phyloP scores from a whole-genome alignment of 129 eudicot species.

The Helianthus annuus region DNA sequence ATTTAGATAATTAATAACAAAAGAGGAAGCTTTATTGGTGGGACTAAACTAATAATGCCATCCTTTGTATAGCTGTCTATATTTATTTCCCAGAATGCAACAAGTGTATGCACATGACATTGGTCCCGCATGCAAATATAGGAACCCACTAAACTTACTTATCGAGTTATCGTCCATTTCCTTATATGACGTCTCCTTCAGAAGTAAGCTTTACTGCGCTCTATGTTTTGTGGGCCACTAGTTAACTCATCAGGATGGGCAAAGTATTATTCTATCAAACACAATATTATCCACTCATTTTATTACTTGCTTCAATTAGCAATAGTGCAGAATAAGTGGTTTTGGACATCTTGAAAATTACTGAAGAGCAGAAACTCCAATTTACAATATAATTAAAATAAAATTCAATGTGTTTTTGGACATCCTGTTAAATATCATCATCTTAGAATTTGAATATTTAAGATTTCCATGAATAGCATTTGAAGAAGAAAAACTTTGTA shows the following conservation, averaged over 20 bases:
- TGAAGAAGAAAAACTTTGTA: background rate
- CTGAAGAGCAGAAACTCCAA: conserved; percentile 17
- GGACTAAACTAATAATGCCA: conserved; percentile 27
- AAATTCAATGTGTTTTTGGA: background rate
- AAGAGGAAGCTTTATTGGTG: background rate
- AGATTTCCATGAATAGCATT: background rate
- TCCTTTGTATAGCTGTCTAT: conserved; percentile 33
- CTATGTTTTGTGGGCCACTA: conserved; percentile 25
- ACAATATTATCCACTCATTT: conserved; percentile 15
- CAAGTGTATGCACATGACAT: conserved; percentile 33
- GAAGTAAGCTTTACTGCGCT: conserved; percentile 13
- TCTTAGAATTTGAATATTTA: conserved; percentile 12
- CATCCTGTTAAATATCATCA: background rate
- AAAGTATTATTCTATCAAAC: conserved; percentile 34
- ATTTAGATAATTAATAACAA: background rate
- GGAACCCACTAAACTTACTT: conserved; percentile 26
- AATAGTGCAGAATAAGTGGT: conserved; percentile 1
- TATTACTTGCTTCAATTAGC: conserved; percentile 22
- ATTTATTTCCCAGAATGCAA: conserved; percentile 20
- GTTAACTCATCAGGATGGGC: conserved; percentile 29
- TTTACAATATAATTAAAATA: background rate
- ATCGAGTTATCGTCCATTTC: conserved; percentile 17
- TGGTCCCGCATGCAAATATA: conserved; percentile 29
- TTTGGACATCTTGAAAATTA: background rate
- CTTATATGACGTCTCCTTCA: conserved; percentile 3